A percentile compares a stretch with the other conserved stretches of the same genome.
These are phyloP conservation scores for Saccharomyces pastorianus DNA, from an alignment of 1,139 yeast species.

Conservation along the genomic window DNA sequence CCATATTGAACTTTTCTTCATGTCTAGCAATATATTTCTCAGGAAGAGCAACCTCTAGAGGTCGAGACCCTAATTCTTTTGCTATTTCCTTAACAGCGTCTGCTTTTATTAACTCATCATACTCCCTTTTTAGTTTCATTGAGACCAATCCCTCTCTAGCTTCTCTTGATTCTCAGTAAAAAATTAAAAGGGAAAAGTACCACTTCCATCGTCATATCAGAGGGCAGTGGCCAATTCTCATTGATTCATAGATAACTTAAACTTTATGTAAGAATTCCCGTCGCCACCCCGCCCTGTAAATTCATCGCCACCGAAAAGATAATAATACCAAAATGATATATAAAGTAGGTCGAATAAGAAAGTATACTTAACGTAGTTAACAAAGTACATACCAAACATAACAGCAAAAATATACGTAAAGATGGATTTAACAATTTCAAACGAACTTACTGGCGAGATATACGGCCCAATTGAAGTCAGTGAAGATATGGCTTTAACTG, in stretches of 20 bases:
- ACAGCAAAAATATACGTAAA: neutral
- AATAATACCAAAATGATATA: neutral
- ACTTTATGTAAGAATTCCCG: neutral
- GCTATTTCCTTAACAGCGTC: neutral
- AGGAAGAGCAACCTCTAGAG: constrained; percentile 29
- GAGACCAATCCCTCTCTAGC: neutral
- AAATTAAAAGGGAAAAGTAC: neutral
- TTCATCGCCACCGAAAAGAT: neutral
- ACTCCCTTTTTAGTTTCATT: neutral
- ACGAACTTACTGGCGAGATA: constrained; percentile 25
- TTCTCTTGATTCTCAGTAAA: neutral
- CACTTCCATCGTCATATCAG: neutral
- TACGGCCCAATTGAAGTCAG: constrained; percentile 37
- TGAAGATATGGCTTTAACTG: constrained; percentile 54
- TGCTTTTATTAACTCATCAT: neutral
- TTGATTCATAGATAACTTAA: neutral
- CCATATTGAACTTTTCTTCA: constrained; percentile 38
- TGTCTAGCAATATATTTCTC: constrained; percentile 37
- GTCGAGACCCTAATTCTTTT: neutral
- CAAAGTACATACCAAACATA: neutral
- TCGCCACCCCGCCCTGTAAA: neutral
- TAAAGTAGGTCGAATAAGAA: neutral
- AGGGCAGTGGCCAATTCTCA: neutral
- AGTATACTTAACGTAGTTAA: neutral
- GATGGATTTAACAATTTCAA: constrained; percentile 27